These are phyloP conservation scores for Amanita inopinata DNA, from an alignment of 768 basidiomycete genomes.

Conservation along the genomic window DNA sequence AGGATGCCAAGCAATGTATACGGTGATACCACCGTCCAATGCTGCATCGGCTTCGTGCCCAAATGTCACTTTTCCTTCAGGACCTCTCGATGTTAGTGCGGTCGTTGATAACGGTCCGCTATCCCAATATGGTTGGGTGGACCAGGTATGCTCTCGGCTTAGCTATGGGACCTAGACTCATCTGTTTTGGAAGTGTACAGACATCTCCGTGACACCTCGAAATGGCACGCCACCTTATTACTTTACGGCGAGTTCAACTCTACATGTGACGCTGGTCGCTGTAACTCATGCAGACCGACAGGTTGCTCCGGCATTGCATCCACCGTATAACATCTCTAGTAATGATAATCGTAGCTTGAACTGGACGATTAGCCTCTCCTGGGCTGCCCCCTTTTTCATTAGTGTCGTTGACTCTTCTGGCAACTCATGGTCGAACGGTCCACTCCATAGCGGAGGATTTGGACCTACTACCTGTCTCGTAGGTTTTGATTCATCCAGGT, in stretches of 20 bases:
- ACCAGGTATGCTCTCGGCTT: slow-evolving; percentile 29
- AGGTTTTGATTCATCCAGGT: too few species aligned
- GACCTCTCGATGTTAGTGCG: slow-evolving; percentile 35
- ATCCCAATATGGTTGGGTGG: slow-evolving; percentile 51
- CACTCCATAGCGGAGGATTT: slow-evolving; percentile 41
- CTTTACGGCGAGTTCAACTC: slow-evolving; percentile 35
- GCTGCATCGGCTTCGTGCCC: slow-evolving; percentile 31
- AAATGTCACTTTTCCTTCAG: slow-evolving; percentile 38
- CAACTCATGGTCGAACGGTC: slow-evolving; percentile 46
- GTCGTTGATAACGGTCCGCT: slow-evolving; percentile 37
- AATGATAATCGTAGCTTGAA: slow-evolving; percentile 32
- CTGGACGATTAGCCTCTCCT: slow-evolving; percentile 48
- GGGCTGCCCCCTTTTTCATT: slow-evolving; percentile 47
- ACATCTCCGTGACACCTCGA: slow-evolving; percentile 40
- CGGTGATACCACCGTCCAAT: slow-evolving; percentile 37
- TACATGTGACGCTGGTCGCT: neutral
- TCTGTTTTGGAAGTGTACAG: slow-evolving; percentile 36
- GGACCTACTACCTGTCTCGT: slow-evolving; percentile 34
- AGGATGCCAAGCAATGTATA: slow-evolving; percentile 51
- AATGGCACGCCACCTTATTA: slow-evolving; percentile 55
- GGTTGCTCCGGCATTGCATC: slow-evolving; percentile 52
- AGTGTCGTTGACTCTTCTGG: slow-evolving; percentile 43
- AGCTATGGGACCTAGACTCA: neutral
- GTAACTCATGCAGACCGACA: slow-evolving; percentile 13
- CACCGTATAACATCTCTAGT: slow-evolving; percentile 48